A percentile compares a stretch with the other conserved stretches of the same genome.
Evolutionary conservation across 257 asterid species (phyloP).

Genomic region (Fraxinus anomala): DNA sequence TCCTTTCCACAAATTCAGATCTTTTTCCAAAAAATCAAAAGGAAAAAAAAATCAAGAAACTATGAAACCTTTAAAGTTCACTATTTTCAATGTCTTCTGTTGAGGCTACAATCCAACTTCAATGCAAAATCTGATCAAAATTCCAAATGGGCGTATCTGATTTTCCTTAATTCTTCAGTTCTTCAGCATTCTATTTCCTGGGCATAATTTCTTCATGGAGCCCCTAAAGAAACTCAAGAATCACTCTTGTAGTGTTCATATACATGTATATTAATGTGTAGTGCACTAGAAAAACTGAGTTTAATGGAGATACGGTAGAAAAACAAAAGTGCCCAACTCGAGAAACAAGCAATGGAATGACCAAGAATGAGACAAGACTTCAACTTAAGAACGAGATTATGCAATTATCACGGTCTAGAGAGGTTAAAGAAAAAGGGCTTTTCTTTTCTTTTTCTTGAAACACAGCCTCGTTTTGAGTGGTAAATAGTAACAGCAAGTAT

Average conservation of each 20-base stretch:
- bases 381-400: constrained; percentile 35
- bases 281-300: constrained; percentile 19
- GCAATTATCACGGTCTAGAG: constrained; percentile 24
- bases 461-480: constrained; percentile 61
- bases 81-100: background rate
- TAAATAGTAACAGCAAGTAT: constrained; percentile 58
- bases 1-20: background rate
- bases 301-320: constrained; percentile 1
- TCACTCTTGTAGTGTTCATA: constrained; percentile 15
- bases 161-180: constrained; percentile 16
- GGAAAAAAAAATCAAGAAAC: background rate
- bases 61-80: constrained; percentile 22
- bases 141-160: background rate
- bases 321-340: constrained; percentile 11
- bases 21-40: background rate
- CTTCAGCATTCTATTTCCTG: constrained; percentile 25
- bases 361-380: constrained; percentile 30
- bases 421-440: background rate
- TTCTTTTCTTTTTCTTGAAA: constrained; percentile 28
- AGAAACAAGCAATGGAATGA: constrained; percentile 28
- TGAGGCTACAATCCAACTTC: background rate
- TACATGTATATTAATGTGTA: background rate
- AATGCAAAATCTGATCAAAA: constrained; percentile 8
- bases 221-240: constrained; percentile 23
- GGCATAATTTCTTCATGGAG: background rate